These are phyloP conservation scores for Adansonia gregorii DNA, from an alignment of 441 rosid genomes.

Conservation along the genomic window DNA sequence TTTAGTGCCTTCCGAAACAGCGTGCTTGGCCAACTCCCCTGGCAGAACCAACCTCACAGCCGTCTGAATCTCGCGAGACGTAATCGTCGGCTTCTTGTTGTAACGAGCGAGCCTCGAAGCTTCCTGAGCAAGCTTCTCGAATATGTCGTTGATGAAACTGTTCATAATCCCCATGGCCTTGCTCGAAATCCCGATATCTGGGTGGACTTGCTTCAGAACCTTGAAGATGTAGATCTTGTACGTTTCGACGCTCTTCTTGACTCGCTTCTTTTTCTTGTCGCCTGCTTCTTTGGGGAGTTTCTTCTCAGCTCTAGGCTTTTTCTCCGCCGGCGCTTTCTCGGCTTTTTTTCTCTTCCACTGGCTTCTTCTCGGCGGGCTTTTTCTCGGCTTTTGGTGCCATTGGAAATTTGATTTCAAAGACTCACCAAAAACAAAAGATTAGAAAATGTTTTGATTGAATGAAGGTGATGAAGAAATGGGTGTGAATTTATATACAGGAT, in stretches of 20 bases:
- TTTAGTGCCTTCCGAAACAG: conserved; percentile 29
- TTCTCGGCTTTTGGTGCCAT: conserved; percentile 7
- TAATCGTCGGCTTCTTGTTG: conserved; percentile 29
- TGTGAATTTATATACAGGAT: neutral
- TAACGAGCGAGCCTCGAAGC: conserved; percentile 22
- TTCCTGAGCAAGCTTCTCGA: conserved; percentile 31
- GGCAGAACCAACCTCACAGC: conserved; percentile 29
- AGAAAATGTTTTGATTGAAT: neutral
- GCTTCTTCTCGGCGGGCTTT: too few relatives aligned
- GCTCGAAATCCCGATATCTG: conserved; percentile 30
- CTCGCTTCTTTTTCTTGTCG: conserved; percentile 30
- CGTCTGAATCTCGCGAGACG: conserved; percentile 29
- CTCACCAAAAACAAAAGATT: neutral
- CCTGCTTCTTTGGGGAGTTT: conserved; percentile 20
- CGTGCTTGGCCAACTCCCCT: conserved; percentile 28
- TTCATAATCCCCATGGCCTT: conserved; percentile 34
- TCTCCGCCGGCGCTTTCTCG: conserved; percentile 27
- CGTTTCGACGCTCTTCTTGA: conserved; percentile 31
- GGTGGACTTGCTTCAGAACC: conserved; percentile 30
- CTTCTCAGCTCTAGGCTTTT: conserved; percentile 29
- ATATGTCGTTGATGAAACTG: conserved; percentile 30
- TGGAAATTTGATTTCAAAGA: neutral
- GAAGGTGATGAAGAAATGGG: too few relatives aligned
- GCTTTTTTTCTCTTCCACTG: too few relatives aligned
- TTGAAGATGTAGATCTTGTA: conserved; percentile 33